Percentiles rank a stretch among this genome's conserved stretches.
Conservation (phyloP, 192 early-diverging fungal genomes). For the Podila verticillata region DNA sequence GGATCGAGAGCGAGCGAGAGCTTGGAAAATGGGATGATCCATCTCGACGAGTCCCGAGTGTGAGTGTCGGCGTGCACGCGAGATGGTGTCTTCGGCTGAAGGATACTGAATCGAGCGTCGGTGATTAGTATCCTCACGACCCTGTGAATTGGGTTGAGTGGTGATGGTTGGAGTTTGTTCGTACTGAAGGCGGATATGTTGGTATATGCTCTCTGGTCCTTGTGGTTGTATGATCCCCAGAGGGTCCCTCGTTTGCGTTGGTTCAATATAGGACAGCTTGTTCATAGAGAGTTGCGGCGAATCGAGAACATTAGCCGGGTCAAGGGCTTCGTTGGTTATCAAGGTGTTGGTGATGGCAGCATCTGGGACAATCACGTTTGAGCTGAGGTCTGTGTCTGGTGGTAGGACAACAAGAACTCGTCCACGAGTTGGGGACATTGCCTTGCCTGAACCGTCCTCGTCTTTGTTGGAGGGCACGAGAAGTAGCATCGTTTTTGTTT, state of each 20-base stretch:
- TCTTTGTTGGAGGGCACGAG: constrained; percentile 39
- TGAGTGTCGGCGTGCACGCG: constrained; percentile 26
- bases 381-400: constrained; percentile 37
- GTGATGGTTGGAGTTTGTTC: neutral
- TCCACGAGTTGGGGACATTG: neutral
- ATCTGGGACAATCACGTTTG: constrained; percentile 35
- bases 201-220: neutral
- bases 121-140: neutral
- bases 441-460: constrained; percentile 5
- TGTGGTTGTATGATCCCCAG: constrained; percentile 19
- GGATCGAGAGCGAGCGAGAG: constrained; percentile 4
- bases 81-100: neutral
- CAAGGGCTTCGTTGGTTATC: constrained; percentile 24
- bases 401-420: constrained; percentile 35
- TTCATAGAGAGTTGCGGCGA: neutral
- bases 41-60: constrained; percentile 19
- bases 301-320: neutral
- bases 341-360: constrained; percentile 41
- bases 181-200: no score
- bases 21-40: neutral
- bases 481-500: constrained; percentile 18
- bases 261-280: neutral
- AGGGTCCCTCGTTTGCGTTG: constrained; percentile 5
- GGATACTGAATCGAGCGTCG: neutral
- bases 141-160: neutral